Evolutionary conservation across 2,329 filamentous ascomycete species (phyloP), one percentile per base, ranked within the genome.

Genomic region (Fusarium citri): DNA sequence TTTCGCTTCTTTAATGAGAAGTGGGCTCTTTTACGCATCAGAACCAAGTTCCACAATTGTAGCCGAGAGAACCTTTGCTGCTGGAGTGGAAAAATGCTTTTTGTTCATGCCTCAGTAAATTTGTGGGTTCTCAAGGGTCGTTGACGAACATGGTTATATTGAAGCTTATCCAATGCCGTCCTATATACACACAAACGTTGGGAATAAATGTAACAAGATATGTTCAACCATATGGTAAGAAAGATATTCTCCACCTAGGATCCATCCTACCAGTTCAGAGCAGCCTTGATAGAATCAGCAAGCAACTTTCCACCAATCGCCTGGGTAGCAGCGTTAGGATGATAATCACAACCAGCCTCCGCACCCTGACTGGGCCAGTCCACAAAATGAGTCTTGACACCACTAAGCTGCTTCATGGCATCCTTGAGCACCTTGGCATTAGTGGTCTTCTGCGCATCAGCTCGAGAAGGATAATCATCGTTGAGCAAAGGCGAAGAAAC

Each of bases 311-410:
- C 80, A 31, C 74, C 75, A 20, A 71, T 59, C 10, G 75, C 76
- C 46, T 83, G 75, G 7, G 81, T 83, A 8, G 75, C 77, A 9
- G 78, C 76, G 61, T 79, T 82, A 2, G 81, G 81, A 59, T 83
- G 81, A 47, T 81, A 83, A 64, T 83, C 81, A 57, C 81, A 83
- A 0, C 79, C 80, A 10, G 81, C 77, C n/a, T 80, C 79, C 8
- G 76, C 69, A 8, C 72, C 80, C 65, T 84, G 82, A 7, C 74
- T 73, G 1, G 81, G 81, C 74, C 81, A 83, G 62, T 83, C 78
- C 8, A 84, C 80, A 62, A 83, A 76, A 56, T 81, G 73, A 20
- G 77, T 74, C 46, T 77, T 77, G 4, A 74, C 69, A 23, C 55
- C 60, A 18, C 75, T 74, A 25, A 83, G 62, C 63, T 74, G 59